Evolutionary conservation across 148 eudicot species (phyloP), one percentile per base, ranked within the genome.

Genomic region (Chenopodium quinoa): DNA sequence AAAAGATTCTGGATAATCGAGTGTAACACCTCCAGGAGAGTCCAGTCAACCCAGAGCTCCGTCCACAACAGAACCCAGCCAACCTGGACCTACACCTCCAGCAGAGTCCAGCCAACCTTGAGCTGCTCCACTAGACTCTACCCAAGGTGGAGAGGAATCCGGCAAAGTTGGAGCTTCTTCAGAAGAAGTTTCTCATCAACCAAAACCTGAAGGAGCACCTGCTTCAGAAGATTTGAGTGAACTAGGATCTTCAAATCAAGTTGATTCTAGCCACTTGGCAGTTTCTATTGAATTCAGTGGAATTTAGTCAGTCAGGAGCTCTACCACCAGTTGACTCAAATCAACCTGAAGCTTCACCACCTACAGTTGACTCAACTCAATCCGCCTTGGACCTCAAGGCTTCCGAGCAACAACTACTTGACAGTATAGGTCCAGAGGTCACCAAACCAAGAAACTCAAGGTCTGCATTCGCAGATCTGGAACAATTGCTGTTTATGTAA

Each of bases 41-140:
- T 44, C 90, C 2, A 79, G 68, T 44, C 90, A 89, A 54, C 68
- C 89, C 9, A 73, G 68, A 9, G 82, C 73, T 76, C 67, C 89
- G 20, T 56, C 85, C 50, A 17, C 58, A 25, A 4, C 85, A 20
- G 84, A 79, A 8, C 20, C 82, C 1, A 81, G 70, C 79, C 83
- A 82, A 56, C 73, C 79, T 52, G 84, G 47, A 23, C 70, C 82
- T 13, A 69, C 84, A 31, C 82, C 83, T 2, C 40, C 83, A 71
- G 19, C 79, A 13, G 84, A 75, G 13, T 25, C 84, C 1, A 81
- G 70, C 79, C 84, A 82, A 56, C 73, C 83, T 34, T 80, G 47
- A 16, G 70, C 82, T 9, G 70, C 84, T 40, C 82, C 82, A 4
- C 32, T 82, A 7, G 90, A 87, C 69, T 52, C 82, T 6, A 70